These are phyloP conservation scores for Tylopilus rubrobrunneus DNA, from an alignment of 768 basidiomycete species.

Conservation along the genomic window DNA sequence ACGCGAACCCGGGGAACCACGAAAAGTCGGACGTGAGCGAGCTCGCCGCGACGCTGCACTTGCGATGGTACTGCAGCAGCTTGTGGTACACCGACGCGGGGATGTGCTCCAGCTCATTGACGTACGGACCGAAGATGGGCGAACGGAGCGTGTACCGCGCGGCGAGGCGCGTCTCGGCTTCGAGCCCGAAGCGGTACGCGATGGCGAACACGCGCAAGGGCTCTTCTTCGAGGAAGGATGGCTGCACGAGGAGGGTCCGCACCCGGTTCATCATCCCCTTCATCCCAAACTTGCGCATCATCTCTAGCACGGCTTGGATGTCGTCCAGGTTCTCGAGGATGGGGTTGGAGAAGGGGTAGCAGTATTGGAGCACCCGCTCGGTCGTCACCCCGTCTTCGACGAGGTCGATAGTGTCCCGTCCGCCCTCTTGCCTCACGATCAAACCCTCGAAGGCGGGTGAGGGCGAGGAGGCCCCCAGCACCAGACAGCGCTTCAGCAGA, in stretches of 20 bases:
- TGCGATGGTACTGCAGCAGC: conserved; percentile 35
- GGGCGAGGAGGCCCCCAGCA: conserved; percentile 26
- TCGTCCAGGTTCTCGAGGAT: conserved; percentile 31
- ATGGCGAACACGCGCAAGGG: conserved; percentile 36
- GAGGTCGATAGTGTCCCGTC: conserved; percentile 28
- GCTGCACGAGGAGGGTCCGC: conserved; percentile 24
- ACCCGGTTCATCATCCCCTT: conserved; percentile 28
- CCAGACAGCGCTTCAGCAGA: conserved; percentile 35
- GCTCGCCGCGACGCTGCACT: conserved; percentile 28
- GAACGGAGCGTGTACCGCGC: conserved; percentile 34
- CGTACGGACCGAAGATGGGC: conserved; percentile 33
- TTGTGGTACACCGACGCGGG: conserved; percentile 35
- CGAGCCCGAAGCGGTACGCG: conserved; percentile 34
- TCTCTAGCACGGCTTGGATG: conserved; percentile 32
- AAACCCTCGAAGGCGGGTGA: conserved; percentile 27
- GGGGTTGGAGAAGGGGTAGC: conserved; percentile 36
- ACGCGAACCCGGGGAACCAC: conserved; percentile 35
- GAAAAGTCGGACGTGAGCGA: conserved; percentile 34
- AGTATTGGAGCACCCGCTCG: conserved; percentile 32
- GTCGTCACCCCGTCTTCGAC: conserved; percentile 32
- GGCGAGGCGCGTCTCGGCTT: conserved; percentile 33
- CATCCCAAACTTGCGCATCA: conserved; percentile 40
- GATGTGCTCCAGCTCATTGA: conserved; percentile 36
- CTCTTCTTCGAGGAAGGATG: conserved; percentile 32
- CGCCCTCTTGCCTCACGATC: conserved; percentile 19